Conservation (phyloP, 1,284 basidiomycete genomes). For the Ceratobasidium sp. region DNA sequence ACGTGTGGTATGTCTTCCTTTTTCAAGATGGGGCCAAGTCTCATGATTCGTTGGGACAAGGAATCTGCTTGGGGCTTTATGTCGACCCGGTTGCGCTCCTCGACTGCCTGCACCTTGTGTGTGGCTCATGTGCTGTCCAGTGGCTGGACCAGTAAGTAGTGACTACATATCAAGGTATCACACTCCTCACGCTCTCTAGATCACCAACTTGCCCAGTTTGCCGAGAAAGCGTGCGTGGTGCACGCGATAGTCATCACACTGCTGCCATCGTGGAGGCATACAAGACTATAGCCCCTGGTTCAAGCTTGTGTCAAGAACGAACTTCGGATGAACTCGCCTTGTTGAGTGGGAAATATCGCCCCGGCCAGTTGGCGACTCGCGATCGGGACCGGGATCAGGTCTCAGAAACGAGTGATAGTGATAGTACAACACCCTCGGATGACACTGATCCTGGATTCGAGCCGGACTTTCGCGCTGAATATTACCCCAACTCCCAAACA, state of each 20-base stretch:
- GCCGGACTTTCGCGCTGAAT: neutral
- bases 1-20: constrained; percentile 20
- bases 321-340: constrained; percentile 16
- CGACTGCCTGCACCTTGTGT: constrained; percentile 32
- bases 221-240: constrained; percentile 28
- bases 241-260: constrained; percentile 36
- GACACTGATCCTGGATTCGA: neutral
- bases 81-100: constrained; percentile 37
- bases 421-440: neutral
- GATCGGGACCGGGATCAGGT: neutral
- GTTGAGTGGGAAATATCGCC: constrained; percentile 21
- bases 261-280: constrained; percentile 32
- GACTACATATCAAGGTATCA: neutral
- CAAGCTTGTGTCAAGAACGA: constrained; percentile 22
- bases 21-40: neutral
- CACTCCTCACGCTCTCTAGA: neutral
- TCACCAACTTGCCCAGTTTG: constrained; percentile 22
- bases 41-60: neutral
- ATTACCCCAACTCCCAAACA: neutral
- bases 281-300: constrained; percentile 14
- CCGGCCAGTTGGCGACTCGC: constrained; percentile 1
- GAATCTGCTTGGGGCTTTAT: constrained; percentile 31
- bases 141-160: constrained; percentile 25
- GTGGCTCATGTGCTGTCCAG: constrained; percentile 34
- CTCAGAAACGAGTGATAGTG: neutral